These are phyloP conservation scores for Neocucurbitaria cava DNA, from an alignment of 2,329 filamentous ascomycete species.

Conservation along the genomic window DNA sequence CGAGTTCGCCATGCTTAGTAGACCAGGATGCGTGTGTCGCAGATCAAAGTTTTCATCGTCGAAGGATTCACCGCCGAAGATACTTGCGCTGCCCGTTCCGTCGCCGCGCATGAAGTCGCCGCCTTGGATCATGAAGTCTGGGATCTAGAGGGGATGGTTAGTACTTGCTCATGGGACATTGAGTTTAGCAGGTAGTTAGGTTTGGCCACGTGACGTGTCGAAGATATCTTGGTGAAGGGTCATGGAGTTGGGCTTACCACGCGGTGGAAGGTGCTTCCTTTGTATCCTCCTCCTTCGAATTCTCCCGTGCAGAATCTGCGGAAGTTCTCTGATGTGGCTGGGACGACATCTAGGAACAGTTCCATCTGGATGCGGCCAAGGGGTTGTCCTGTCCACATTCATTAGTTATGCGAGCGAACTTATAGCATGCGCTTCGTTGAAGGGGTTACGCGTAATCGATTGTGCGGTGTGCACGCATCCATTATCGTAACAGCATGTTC, in stretches of 20 bases:
- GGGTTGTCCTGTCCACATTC: slow-evolving; percentile 51
- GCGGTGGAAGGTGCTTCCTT: slow-evolving; percentile 82
- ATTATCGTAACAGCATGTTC: not conserved
- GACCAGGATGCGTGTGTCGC: slow-evolving; percentile 94
- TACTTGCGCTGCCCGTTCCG: slow-evolving; percentile 86
- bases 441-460: not conserved
- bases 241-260: too few species aligned
- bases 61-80: slow-evolving; percentile 82
- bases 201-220: not conserved
- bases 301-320: slow-evolving; percentile 76
- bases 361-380: slow-evolving; percentile 81
- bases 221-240: too few species aligned
- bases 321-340: slow-evolving; percentile 85
- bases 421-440: not conserved
- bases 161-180: not conserved
- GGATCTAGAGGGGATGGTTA: slow-evolving; percentile 60
- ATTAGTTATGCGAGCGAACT: not conserved
- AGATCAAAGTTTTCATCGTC: slow-evolving; percentile 91
- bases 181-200: too few species aligned
- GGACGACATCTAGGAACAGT: slow-evolving; percentile 81
- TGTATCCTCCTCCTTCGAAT: slow-evolving; percentile 78
- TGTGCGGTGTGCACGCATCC: not conserved
- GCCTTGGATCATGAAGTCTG: slow-evolving; percentile 95
- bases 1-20: slow-evolving; percentile 95
- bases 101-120: slow-evolving; percentile 81